phyloP scores from a whole-genome alignment of 2,329 filamentous ascomycete species.

The Bipolaris oryzae region DNA sequence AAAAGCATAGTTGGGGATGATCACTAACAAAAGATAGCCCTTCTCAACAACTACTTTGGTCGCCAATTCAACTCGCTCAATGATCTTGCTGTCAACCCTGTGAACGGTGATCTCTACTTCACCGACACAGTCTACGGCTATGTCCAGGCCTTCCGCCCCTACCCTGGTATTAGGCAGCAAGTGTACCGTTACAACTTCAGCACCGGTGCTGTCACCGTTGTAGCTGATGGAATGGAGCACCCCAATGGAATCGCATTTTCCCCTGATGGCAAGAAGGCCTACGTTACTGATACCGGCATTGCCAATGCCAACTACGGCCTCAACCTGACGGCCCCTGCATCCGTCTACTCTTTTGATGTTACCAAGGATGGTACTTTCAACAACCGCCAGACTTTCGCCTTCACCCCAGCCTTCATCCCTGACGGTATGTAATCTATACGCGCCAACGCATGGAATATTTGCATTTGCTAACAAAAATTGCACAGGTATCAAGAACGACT shows the following conservation, averaged over 20 bases:
- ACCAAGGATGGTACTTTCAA: conserved; percentile 25
- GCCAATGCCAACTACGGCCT: conserved; percentile 28
- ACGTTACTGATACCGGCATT: conserved; percentile 51
- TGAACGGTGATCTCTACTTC: conserved; percentile 54
- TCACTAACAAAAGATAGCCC: conserved; percentile 20
- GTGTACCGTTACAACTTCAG: conserved; percentile 51
- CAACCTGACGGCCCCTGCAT: conserved; percentile 29
- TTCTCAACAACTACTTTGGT: conserved; percentile 55
- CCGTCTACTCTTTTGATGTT: conserved; percentile 32
- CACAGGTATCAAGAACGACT: conserved; percentile 29
- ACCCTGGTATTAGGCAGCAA: conserved; percentile 34
- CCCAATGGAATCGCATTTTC: conserved; percentile 52
- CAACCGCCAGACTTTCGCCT: conserved; percentile 34
- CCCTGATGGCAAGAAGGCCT: conserved; percentile 50
- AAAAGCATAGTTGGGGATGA: neutral
- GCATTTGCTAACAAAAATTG: conserved; percentile 5
- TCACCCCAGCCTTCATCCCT: conserved; percentile 23
- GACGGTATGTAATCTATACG: conserved; percentile 20
- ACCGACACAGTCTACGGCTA: conserved; percentile 50
- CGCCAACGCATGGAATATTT: neutral
- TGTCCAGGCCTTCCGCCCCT: conserved; percentile 32
- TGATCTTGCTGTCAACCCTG: conserved; percentile 47
- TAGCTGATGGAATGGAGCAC: conserved; percentile 48
- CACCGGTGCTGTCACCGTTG: conserved; percentile 47
- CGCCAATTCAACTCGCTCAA: conserved; percentile 52